Conservation (phyloP, 352 stramenopile genomes). For the Phytophthora chlamydospora region DNA sequence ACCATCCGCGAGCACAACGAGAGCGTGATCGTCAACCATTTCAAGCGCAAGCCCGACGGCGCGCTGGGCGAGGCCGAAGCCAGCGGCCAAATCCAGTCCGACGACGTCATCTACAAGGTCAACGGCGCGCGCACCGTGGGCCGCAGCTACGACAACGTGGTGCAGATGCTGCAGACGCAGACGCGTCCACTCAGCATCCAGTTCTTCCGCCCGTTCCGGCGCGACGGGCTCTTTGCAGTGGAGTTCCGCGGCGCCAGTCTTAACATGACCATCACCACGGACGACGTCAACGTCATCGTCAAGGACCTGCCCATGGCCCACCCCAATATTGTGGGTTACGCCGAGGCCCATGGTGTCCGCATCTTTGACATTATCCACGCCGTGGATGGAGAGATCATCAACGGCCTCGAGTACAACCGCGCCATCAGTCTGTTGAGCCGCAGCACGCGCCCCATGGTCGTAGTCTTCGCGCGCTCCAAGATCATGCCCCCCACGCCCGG, state of each 20-base stretch:
- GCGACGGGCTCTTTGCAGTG: conserved; percentile 83
- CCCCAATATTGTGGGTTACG: conserved; percentile 85
- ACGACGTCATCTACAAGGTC: conserved; percentile 90
- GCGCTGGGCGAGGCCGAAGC: conserved; percentile 58
- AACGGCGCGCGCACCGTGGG: conserved; percentile 76
- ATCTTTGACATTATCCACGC: conserved; percentile 83
- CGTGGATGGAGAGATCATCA: conserved; percentile 79
- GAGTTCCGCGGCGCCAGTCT: conserved; percentile 81
- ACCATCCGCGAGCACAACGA: conserved; percentile 87
- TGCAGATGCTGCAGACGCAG: conserved; percentile 88
- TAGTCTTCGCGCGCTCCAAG: conserved; percentile 82
- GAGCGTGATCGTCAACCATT: conserved; percentile 86
- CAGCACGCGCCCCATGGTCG: conserved; percentile 69
- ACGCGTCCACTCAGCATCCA: conserved; percentile 76
- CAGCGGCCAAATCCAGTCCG: conserved; percentile 58
- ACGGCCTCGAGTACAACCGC: conserved; percentile 82
- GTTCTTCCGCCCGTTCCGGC: conserved; percentile 80
- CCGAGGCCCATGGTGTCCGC: conserved; percentile 81
- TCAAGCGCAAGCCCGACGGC: conserved; percentile 71
- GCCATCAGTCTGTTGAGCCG: conserved; percentile 80
- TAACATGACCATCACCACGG: conserved; percentile 88
- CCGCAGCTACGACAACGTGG: conserved; percentile 80
- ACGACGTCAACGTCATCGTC: conserved; percentile 87
- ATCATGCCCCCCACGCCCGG: conserved; percentile 62
- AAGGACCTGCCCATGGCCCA: conserved; percentile 84